These are phyloP conservation scores for Bruguiera parviflora DNA, from an alignment of 345 rosid genomes.

Conservation along the genomic window DNA sequence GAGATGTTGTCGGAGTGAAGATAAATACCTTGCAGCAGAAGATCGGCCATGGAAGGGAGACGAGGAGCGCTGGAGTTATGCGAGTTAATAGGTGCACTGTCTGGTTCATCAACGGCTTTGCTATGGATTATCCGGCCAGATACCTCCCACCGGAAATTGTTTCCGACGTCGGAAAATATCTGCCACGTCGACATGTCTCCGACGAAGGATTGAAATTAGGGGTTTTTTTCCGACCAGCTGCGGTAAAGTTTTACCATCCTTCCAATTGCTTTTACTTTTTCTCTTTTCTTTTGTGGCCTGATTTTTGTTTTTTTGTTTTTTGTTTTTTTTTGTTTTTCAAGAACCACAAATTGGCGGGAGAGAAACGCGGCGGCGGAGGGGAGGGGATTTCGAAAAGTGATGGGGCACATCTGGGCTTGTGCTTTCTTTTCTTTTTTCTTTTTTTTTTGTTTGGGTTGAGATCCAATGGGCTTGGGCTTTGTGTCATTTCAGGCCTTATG, in stretches of 20 bases:
- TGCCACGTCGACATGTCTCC: slow-evolving; percentile 74
- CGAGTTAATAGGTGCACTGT: slow-evolving; percentile 19
- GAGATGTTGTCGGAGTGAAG: background rate
- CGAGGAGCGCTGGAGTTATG: slow-evolving; percentile 19
- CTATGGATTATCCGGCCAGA: slow-evolving; percentile 32
- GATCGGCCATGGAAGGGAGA: slow-evolving; percentile 68
- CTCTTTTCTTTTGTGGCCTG: background rate
- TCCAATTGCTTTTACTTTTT: background rate
- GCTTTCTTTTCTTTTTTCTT: too few relatives aligned
- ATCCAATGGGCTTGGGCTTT: too few relatives aligned
- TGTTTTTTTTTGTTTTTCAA: too few relatives aligned
- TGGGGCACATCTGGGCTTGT: too few relatives aligned
- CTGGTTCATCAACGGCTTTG: slow-evolving; percentile 14
- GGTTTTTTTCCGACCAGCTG: background rate
- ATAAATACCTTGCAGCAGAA: slow-evolving; percentile 53
- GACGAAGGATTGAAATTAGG: background rate
- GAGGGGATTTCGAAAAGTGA: too few relatives aligned
- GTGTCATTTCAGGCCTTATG: too few relatives aligned
- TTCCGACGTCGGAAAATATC: slow-evolving; percentile 46
- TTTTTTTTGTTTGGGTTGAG: too few relatives aligned
- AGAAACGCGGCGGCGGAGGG: too few relatives aligned
- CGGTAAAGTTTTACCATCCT: too few relatives aligned
- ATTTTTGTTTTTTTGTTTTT: too few relatives aligned
- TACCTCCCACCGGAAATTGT: slow-evolving; percentile 56
- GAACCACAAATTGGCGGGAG: too few relatives aligned